Conservation (phyloP, 1,284 basidiomycete species). For the Flammula alnicola region DNA sequence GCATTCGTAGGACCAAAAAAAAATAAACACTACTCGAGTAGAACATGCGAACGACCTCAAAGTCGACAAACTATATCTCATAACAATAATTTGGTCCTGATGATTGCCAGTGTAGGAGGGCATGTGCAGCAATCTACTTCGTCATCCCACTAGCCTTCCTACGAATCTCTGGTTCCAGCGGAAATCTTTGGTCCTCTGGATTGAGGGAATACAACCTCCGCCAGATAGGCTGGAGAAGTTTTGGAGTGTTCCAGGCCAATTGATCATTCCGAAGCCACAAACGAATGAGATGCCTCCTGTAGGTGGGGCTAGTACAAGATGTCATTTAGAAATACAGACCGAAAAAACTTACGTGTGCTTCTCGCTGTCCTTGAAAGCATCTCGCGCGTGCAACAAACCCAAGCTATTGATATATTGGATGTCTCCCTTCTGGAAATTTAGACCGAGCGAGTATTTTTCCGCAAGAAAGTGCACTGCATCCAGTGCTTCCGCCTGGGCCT, state of each 20-base stretch:
- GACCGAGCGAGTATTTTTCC: constrained; percentile 46
- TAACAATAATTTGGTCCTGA: no score
- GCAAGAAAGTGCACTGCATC: constrained; percentile 50
- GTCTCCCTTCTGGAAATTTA: constrained; percentile 54
- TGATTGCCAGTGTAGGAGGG: no score
- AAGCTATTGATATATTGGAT: constrained; percentile 55
- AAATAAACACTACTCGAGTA: no score
- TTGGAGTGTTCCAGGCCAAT: constrained; percentile 40
- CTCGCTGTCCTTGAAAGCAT: constrained; percentile 46
- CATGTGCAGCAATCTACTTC: constrained; percentile 27
- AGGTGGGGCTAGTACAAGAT: constrained; percentile 29
- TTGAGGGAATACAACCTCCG: constrained; percentile 34
- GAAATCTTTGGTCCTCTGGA: constrained; percentile 39
- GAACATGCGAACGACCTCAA: no score
- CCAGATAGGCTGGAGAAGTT: constrained; percentile 35
- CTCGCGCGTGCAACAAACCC: constrained; percentile 48
- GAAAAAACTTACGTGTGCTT: constrained; percentile 41
- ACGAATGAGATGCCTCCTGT: constrained; percentile 28
- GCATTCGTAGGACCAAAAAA: no score
- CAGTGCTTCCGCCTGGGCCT: constrained; percentile 53
- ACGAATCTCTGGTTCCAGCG: constrained; percentile 38
- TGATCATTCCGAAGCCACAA: constrained; percentile 43
- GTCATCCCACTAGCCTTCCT: constrained; percentile 36
- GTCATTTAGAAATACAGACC: constrained; percentile 32
- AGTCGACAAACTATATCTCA: no score